phyloP scores from a whole-genome alignment of 1,284 basidiomycete genomes.

The Ganoderma resinaceum region DNA sequence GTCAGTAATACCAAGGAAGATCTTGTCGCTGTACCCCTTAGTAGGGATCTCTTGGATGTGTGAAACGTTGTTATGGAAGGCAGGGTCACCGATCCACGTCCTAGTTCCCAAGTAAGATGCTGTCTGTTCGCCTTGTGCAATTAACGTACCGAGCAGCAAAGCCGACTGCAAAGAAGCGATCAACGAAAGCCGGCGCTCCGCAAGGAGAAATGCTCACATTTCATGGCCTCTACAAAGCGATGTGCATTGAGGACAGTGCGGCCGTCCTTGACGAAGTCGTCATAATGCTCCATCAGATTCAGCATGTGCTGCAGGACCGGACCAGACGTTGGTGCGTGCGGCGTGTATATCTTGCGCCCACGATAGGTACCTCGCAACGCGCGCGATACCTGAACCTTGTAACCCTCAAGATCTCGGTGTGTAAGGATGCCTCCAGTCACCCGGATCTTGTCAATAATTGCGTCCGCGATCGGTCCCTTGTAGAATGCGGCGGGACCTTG shows the following conservation, averaged over 20 bases:
- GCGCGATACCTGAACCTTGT: constrained; percentile 72
- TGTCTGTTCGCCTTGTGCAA: too few species aligned
- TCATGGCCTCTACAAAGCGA: constrained; percentile 78
- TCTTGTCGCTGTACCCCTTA: constrained; percentile 69
- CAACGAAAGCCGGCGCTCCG: not conserved
- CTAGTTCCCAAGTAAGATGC: constrained; percentile 44
- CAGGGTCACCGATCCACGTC: constrained; percentile 83
- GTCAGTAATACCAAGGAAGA: constrained; percentile 79
- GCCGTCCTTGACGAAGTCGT: constrained; percentile 54
- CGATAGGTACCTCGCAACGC: constrained; percentile 82
- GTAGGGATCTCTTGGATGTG: constrained; percentile 75
- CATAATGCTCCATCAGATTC: constrained; percentile 77
- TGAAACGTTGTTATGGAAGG: constrained; percentile 61
- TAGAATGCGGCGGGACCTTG: constrained; percentile 81
- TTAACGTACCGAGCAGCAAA: constrained; percentile 71
- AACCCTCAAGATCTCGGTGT: constrained; percentile 72
- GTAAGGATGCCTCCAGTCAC: constrained; percentile 83
- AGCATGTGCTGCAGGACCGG: constrained; percentile 83
- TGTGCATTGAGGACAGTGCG: constrained; percentile 69
- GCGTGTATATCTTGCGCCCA: constrained; percentile 84
- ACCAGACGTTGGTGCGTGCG: constrained; percentile 84
- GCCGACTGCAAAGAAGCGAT: constrained; percentile 52
- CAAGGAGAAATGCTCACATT: constrained; percentile 56
- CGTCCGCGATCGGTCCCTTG: constrained; percentile 78
- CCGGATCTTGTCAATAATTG: constrained; percentile 72